phyloP scores from a whole-genome alignment of 2,329 filamentous ascomycete genomes.

The Pseudocercospora cruenta region DNA sequence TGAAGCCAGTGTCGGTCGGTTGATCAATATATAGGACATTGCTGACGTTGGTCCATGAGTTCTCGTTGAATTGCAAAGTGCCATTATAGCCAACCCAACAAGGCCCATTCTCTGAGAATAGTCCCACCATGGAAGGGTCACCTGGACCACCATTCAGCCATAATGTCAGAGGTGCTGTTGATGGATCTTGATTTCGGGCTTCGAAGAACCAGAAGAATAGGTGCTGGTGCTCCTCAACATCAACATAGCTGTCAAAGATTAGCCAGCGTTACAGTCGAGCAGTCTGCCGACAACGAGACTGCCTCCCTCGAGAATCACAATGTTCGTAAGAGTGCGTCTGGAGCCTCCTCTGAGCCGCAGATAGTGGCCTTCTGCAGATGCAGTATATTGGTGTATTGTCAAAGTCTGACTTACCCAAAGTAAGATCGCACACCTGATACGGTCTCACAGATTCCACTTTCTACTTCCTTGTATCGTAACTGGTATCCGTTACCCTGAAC shows the following conservation, averaged over 20 bases:
- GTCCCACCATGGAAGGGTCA: slow-evolving; percentile 59
- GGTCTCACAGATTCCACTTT: slow-evolving; percentile 59
- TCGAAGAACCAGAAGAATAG: slow-evolving; percentile 62
- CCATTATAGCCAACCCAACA: slow-evolving; percentile 24
- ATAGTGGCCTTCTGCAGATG: neutral
- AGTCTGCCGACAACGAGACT: neutral
- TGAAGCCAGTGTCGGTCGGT: slow-evolving; percentile 63
- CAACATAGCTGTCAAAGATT: slow-evolving; percentile 40
- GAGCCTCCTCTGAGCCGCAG: neutral
- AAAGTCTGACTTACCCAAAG: slow-evolving; percentile 51
- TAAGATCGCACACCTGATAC: slow-evolving; percentile 61
- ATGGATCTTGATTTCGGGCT: slow-evolving; percentile 55
- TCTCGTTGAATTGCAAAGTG: slow-evolving; percentile 55
- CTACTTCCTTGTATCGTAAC: slow-evolving; percentile 63
- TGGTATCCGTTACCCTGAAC: slow-evolving; percentile 51
- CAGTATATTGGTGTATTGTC: slow-evolving; percentile 47
- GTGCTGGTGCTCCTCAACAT: slow-evolving; percentile 55
- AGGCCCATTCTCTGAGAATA: slow-evolving; percentile 54
- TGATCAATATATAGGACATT: slow-evolving; percentile 74
- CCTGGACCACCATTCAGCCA: slow-evolving; percentile 67
- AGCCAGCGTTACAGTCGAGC: slow-evolving; percentile 49
- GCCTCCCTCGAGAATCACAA: neutral
- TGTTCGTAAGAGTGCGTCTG: neutral
- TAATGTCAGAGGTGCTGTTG: slow-evolving; percentile 60
- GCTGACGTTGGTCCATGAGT: slow-evolving; percentile 61